Conservation (phyloP, 106 monocot genomes). For the Allium fistulosum region DNA sequence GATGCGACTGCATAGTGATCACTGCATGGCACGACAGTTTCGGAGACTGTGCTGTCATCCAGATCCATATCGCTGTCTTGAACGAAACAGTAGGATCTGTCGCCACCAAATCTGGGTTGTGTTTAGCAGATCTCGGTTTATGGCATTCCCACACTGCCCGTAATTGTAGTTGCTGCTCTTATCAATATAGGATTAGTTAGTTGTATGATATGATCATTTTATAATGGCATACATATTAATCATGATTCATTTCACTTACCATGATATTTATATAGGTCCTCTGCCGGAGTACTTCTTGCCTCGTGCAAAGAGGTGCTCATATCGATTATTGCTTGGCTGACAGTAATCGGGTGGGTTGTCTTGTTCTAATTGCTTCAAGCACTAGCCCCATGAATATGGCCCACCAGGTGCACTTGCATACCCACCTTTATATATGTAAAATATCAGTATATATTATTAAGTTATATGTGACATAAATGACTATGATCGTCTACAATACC, state of each 20-base stretch:
- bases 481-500: background rate
- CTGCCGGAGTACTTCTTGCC: constrained; percentile 64
- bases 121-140: constrained; percentile 28
- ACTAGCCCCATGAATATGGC: constrained; percentile 26
- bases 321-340: background rate
- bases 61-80: constrained; percentile 55
- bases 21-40: constrained; percentile 41
- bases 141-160: constrained; percentile 33
- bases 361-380: constrained; percentile 14
- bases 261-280: constrained; percentile 76
- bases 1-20: too few species aligned
- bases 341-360: constrained; percentile 14
- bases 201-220: background rate
- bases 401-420: constrained; percentile 28
- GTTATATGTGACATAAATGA: background rate
- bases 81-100: constrained; percentile 22
- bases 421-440: constrained; percentile 5
- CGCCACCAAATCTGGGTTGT: constrained; percentile 38
- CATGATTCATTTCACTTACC: background rate
- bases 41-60: constrained; percentile 57
- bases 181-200: background rate
- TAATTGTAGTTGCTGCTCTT: constrained; percentile 53
- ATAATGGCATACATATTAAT: background rate
- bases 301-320: constrained; percentile 30
- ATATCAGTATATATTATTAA: background rate